These are phyloP conservation scores for Agaricus subrufescens DNA, from an alignment of 768 basidiomycete species.

Conservation along the genomic window DNA sequence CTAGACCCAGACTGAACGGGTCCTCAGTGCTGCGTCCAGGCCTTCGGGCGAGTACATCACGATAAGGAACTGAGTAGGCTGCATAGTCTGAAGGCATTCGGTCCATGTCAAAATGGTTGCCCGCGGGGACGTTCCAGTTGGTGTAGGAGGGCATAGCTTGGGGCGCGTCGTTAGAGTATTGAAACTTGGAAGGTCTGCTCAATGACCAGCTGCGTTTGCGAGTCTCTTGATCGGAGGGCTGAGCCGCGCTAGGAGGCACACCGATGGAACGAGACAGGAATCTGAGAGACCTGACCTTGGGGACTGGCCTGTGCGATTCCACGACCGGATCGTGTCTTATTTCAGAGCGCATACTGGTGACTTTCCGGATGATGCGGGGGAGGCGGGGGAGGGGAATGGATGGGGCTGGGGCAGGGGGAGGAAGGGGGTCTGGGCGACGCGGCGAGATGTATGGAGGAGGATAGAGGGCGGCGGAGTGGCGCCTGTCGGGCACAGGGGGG, in stretches of 20 bases:
- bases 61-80: constrained; percentile 1
- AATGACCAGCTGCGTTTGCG: background rate
- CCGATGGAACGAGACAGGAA: constrained; percentile 13
- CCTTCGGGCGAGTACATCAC: background rate
- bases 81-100: background rate
- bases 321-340: constrained; percentile 11
- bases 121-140: background rate
- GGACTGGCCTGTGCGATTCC: constrained; percentile 16
- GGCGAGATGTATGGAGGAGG: constrained; percentile 1
- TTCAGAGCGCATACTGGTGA: constrained; percentile 30
- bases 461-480: constrained; percentile 12
- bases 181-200: constrained; percentile 2
- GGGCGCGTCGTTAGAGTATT: constrained; percentile 2
- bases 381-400: constrained; percentile 12
- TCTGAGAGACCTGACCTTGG: constrained; percentile 23
- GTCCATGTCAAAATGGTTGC: background rate
- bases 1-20: constrained; percentile 2
- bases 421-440: constrained; percentile 2
- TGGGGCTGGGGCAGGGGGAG: constrained; percentile 2
- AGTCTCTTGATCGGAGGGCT: background rate
- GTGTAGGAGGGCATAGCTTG: background rate
- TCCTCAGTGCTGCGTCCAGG: background rate
- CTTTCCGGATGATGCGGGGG: constrained; percentile 31
- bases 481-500: constrained; percentile 19
- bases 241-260: constrained; percentile 7